These are phyloP conservation scores for Fusarium albosuccineum DNA, from an alignment of 2,329 filamentous ascomycete genomes.

Conservation along the genomic window DNA sequence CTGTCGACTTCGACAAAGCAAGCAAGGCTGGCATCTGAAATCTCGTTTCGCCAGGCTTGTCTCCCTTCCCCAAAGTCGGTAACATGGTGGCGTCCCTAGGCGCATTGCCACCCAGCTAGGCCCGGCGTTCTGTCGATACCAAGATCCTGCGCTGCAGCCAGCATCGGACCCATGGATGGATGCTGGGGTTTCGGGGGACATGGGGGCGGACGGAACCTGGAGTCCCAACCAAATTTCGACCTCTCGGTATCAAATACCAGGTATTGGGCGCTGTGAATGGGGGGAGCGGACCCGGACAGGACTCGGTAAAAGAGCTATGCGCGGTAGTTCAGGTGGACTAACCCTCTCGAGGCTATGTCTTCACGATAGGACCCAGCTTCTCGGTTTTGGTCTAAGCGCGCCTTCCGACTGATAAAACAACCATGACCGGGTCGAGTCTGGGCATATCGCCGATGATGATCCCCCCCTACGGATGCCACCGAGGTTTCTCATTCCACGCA, in stretches of 20 bases:
- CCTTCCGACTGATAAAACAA: conserved; percentile 23
- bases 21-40: conserved; percentile 5
- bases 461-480: background rate
- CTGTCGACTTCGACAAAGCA: conserved; percentile 24
- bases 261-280: background rate
- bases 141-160: conserved; percentile 14
- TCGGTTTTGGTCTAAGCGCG: conserved; percentile 16
- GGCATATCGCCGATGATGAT: background rate
- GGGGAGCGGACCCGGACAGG: conserved; percentile 2
- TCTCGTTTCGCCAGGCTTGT: conserved; percentile 15
- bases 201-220: conserved; percentile 1
- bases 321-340: conserved; percentile 16
- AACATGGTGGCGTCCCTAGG: conserved; percentile 12
- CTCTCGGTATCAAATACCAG: background rate
- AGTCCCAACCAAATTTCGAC: conserved; percentile 8
- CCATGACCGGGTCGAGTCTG: conserved; percentile 6
- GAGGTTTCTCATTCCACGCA: no score
- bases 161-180: conserved; percentile 7
- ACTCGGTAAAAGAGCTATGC: conserved; percentile 4
- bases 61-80: conserved; percentile 6
- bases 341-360: background rate
- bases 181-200: conserved; percentile 5
- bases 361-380: background rate
- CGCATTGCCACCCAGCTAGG: conserved; percentile 3
- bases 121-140: background rate